Evolutionary conservation across 768 basidiomycete species (phyloP).

Genomic region (Fomitopsis serialis): DNA sequence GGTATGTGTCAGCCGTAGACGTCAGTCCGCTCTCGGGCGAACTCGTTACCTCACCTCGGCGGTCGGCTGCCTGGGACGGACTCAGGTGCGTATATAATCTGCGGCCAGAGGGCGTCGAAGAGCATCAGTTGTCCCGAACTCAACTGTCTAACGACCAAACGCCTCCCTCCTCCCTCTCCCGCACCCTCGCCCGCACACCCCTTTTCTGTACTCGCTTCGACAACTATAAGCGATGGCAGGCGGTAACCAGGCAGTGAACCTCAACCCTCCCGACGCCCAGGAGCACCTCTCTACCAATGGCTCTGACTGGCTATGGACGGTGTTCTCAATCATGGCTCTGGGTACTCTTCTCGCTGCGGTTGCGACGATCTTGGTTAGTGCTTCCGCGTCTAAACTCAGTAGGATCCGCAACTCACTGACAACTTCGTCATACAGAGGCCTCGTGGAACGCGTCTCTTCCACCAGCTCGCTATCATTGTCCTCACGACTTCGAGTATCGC

Average conservation of each 20-base stretch:
- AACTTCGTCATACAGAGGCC: slow-evolving; percentile 23
- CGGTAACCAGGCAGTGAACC: slow-evolving; percentile 20
- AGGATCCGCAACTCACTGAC: neutral
- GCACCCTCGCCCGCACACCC: neutral
- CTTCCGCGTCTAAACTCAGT: neutral
- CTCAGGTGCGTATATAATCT: neutral
- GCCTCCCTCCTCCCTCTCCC: neutral
- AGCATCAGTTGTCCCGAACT: neutral
- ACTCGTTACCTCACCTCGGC: neutral
- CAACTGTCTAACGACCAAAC: neutral
- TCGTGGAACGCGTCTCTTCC: slow-evolving; percentile 41
- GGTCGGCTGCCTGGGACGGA: no score
- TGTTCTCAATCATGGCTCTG: slow-evolving; percentile 41
- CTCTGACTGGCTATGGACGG: slow-evolving; percentile 47
- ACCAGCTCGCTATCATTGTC: slow-evolving; percentile 44
- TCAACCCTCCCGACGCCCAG: slow-evolving; percentile 25
- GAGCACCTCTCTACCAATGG: slow-evolving; percentile 35
- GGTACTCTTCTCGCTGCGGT: slow-evolving; percentile 30
- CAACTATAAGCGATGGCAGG: slow-evolving; percentile 7
- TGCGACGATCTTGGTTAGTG: slow-evolving; percentile 29
- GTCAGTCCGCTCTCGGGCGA: neutral
- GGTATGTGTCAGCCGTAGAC: neutral
- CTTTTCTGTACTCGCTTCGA: neutral
- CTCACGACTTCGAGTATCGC: slow-evolving; percentile 41
- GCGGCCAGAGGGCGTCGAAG: neutral